phyloP scores from a whole-genome alignment of 805 yeast species.

The Schizosaccharomyces osmophilus region DNA sequence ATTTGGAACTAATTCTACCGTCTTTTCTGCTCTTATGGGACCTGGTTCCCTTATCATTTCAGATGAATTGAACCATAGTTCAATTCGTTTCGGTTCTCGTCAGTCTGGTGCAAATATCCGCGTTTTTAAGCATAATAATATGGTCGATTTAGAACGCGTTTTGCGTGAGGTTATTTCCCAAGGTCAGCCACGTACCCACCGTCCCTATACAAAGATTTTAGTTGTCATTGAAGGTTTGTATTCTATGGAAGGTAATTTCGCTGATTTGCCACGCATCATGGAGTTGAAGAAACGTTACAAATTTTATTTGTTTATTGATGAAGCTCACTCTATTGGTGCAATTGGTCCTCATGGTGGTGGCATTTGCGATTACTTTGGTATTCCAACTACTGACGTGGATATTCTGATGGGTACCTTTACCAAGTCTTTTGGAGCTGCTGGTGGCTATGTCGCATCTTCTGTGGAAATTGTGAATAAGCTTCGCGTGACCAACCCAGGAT shows the following conservation, averaged over 20 bases:
- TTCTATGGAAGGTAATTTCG: conserved; percentile 73
- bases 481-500: conserved; percentile 46
- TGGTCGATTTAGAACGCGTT: conserved; percentile 49
- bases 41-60: conserved; percentile 74
- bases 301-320: conserved; percentile 77
- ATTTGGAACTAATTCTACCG: conserved; percentile 77
- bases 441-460: conserved; percentile 81
- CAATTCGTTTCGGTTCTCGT: conserved; percentile 85
- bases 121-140: conserved; percentile 53
- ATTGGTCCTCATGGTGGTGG: conserved; percentile 87
- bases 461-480: conserved; percentile 46
- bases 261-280: conserved; percentile 52
- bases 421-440: conserved; percentile 95
- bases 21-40: conserved; percentile 64
- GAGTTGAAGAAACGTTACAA: conserved; percentile 62
- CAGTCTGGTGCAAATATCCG: conserved; percentile 68
- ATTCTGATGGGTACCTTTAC: conserved; percentile 93
- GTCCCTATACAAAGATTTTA: conserved; percentile 69
- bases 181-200: conserved; percentile 84
- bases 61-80: conserved; percentile 86
- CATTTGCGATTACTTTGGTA: conserved; percentile 74
- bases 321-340: conserved; percentile 98
- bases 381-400: conserved; percentile 55
- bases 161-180: conserved; percentile 67
- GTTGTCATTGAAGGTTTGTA: conserved; percentile 81